A percentile compares a stretch with the other conserved stretches of the same genome.
Conservation (phyloP, 2,329 filamentous ascomycete species). For the Remersonia thermophila region DNA sequence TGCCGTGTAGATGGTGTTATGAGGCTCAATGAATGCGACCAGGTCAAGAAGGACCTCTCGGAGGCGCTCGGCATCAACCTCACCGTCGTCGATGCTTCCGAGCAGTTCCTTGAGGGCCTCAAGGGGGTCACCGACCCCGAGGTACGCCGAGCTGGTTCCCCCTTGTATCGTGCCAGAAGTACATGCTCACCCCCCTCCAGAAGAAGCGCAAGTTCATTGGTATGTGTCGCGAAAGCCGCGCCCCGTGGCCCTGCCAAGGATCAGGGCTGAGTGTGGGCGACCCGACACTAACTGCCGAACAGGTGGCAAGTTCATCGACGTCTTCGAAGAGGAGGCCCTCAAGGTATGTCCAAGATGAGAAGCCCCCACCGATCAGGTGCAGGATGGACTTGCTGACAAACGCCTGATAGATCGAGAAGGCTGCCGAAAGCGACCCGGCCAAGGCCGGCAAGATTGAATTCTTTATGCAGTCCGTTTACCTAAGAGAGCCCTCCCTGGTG, state of each 20-base stretch:
- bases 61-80: slow-evolving; percentile 81
- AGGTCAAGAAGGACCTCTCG: slow-evolving; percentile 68
- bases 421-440: slow-evolving; percentile 47
- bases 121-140: slow-evolving; percentile 69
- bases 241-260: neutral
- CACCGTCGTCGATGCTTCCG: slow-evolving; percentile 68
- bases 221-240: slow-evolving; percentile 6
- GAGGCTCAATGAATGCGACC: slow-evolving; percentile 70
- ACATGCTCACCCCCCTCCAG: slow-evolving; percentile 8
- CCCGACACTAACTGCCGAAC: slow-evolving; percentile 5
- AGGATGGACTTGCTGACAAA: slow-evolving; percentile 1
- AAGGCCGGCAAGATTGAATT: slow-evolving; percentile 68
- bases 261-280: too few species aligned
- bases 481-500: neutral
- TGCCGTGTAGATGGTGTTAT: slow-evolving; percentile 37
- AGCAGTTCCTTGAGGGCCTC: slow-evolving; percentile 66
- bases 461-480: slow-evolving; percentile 52
- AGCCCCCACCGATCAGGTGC: neutral
- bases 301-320: slow-evolving; percentile 29
- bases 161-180: too few species aligned
- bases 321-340: slow-evolving; percentile 67
- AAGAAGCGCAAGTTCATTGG: slow-evolving; percentile 74
- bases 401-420: slow-evolving; percentile 55
- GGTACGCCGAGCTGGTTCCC: slow-evolving; percentile 1
- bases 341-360: slow-evolving; percentile 4